A percentile compares a stretch with the other conserved stretches of the same genome.
phyloP scores from a whole-genome alignment of 1,284 basidiomycete genomes.

The Heterobasidion irregulare region DNA sequence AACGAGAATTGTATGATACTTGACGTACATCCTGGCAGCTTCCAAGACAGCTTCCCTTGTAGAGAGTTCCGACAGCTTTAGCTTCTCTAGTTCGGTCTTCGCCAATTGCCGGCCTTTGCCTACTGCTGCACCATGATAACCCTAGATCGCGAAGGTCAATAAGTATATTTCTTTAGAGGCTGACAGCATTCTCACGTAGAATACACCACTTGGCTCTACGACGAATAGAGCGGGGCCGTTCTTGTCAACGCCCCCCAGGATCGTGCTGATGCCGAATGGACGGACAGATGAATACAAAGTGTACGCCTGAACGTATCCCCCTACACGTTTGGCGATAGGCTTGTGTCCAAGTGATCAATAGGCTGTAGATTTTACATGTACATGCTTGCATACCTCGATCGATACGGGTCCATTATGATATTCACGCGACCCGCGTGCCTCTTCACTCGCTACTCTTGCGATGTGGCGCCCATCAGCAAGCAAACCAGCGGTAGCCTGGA shows the following conservation, averaged over 20 bases:
- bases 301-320: constrained; percentile 90
- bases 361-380: neutral
- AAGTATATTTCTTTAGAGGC: neutral
- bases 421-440: constrained; percentile 74
- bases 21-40: constrained; percentile 86
- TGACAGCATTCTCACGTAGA: constrained; percentile 44
- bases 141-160: constrained; percentile 36
- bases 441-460: constrained; percentile 79
- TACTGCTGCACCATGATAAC: constrained; percentile 89
- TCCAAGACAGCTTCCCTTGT: constrained; percentile 84
- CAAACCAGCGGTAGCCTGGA: constrained; percentile 85
- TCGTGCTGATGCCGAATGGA: constrained; percentile 92
- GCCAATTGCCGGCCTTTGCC: constrained; percentile 97
- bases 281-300: constrained; percentile 98
- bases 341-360: constrained; percentile 21
- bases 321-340: constrained; percentile 80
- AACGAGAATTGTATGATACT: neutral
- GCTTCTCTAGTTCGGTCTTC: constrained; percentile 97
- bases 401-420: constrained; percentile 72
- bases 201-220: constrained; percentile 93
- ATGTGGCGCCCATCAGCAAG: constrained; percentile 92
- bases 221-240: constrained; percentile 85
- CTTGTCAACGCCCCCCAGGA: constrained; percentile 88
- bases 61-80: constrained; percentile 75
- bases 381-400: constrained; percentile 54